These are phyloP conservation scores for Clarireedia monteithiana DNA, from an alignment of 2,329 filamentous ascomycete species.

Conservation along the genomic window DNA sequence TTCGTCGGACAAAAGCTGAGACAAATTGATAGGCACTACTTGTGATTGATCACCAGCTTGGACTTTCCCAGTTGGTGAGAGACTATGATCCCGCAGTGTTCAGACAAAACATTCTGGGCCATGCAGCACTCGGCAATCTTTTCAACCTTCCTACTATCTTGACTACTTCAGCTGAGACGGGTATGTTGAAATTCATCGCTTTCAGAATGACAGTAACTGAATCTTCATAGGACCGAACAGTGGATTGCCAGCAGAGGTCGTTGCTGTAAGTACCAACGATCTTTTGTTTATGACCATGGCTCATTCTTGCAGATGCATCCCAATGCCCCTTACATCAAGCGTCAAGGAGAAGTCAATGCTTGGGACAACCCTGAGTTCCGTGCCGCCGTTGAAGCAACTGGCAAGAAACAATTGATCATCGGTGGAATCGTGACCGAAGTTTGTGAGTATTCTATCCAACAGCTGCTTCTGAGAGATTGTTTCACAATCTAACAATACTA, in stretches of 20 bases:
- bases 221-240: slow-evolving; percentile 51
- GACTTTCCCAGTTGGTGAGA: slow-evolving; percentile 50
- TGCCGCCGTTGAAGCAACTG: slow-evolving; percentile 54
- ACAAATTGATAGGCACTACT: slow-evolving; percentile 38
- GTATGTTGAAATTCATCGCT: not conserved
- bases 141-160: slow-evolving; percentile 64
- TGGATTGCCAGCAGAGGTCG: slow-evolving; percentile 60
- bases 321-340: slow-evolving; percentile 54
- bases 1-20: not conserved
- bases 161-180: slow-evolving; percentile 57
- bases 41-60: slow-evolving; percentile 52
- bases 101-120: slow-evolving; percentile 59
- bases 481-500: slow-evolving; percentile 15
- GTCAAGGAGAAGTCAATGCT: slow-evolving; percentile 66
- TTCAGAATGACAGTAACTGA: not conserved
- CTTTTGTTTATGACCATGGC: not conserved
- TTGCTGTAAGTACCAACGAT: slow-evolving; percentile 31
- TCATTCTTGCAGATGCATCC: slow-evolving; percentile 44
- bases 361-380: slow-evolving; percentile 69
- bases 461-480: not conserved
- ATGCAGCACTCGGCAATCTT: slow-evolving; percentile 55
- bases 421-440: slow-evolving; percentile 69
- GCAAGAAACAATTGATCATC: slow-evolving; percentile 63
- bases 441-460: slow-evolving; percentile 36
- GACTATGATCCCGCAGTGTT: slow-evolving; percentile 61